Conservation (phyloP, 2,329 filamentous ascomycete genomes). For the Exophiala sp. region DNA sequence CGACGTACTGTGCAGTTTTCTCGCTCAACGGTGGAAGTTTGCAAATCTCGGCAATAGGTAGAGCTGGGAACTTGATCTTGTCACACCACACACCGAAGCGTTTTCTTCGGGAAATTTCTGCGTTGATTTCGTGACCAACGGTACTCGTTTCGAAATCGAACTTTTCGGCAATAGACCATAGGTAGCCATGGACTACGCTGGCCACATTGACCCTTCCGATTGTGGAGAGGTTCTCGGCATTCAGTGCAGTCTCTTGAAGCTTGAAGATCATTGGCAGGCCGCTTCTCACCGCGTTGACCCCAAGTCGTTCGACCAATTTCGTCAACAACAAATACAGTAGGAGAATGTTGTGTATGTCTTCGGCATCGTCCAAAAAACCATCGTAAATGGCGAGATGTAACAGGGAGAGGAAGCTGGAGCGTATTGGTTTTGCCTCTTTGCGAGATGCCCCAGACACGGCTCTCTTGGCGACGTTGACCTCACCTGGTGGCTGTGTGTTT, state of each 20-base stretch:
- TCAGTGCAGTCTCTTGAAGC: slow-evolving; percentile 71
- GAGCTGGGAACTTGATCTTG: slow-evolving; percentile 63
- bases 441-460: slow-evolving; percentile 63
- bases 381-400: slow-evolving; percentile 88
- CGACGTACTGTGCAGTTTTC: slow-evolving; percentile 43
- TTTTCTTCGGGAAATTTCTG: slow-evolving; percentile 69
- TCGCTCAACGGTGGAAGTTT: slow-evolving; percentile 36
- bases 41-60: slow-evolving; percentile 56
- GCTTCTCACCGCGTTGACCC: slow-evolving; percentile 71
- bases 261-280: slow-evolving; percentile 84
- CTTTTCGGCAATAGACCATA: slow-evolving; percentile 70
- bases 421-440: slow-evolving; percentile 53
- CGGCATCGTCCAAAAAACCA: slow-evolving; percentile 66
- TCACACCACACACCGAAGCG: slow-evolving; percentile 74
- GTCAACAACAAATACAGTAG: slow-evolving; percentile 70
- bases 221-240: slow-evolving; percentile 48
- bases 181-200: slow-evolving; percentile 81
- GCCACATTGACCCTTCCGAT: slow-evolving; percentile 69
- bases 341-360: slow-evolving; percentile 67
- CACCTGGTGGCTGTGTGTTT: slow-evolving; percentile 35
- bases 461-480: slow-evolving; percentile 48
- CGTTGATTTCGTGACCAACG: slow-evolving; percentile 64
- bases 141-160: slow-evolving; percentile 68
- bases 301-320: slow-evolving; percentile 67
- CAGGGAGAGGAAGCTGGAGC: slow-evolving; percentile 70